Evolutionary conservation across 2,329 filamentous ascomycete genomes (phyloP).

Genomic region (Pezicula carpinea): DNA sequence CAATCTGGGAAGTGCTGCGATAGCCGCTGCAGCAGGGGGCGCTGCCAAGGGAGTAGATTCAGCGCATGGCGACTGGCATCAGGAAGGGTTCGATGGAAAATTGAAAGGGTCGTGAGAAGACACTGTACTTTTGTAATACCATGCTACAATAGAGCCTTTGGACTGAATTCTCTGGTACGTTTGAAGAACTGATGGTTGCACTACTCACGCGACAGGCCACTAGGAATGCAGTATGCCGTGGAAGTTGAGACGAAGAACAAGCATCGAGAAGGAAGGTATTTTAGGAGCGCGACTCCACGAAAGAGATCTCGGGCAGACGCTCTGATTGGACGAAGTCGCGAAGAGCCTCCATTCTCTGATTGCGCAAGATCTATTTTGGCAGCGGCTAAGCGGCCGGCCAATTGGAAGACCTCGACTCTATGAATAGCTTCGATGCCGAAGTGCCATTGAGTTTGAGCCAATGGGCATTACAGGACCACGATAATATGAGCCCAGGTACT

Average conservation of each 20-base stretch:
- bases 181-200: background rate
- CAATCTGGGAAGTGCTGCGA: slow-evolving; percentile 33
- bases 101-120: slow-evolving; percentile 17
- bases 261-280: background rate
- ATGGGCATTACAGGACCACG: background rate
- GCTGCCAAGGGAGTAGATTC: slow-evolving; percentile 28
- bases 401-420: background rate
- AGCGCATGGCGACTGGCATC: slow-evolving; percentile 55
- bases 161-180: slow-evolving; percentile 2
- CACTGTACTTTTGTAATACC: slow-evolving; percentile 18
- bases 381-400: background rate
- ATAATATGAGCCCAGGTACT: too few species aligned
- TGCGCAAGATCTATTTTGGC: background rate
- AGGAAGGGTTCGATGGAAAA: slow-evolving; percentile 38
- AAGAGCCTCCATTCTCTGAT: background rate
- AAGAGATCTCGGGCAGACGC: background rate
- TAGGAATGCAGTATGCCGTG: background rate
- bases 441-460: background rate
- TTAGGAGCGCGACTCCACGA: background rate
- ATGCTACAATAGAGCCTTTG: slow-evolving; percentile 18
- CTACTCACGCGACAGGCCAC: background rate
- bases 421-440: background rate
- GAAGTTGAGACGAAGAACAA: background rate
- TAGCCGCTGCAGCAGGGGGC: slow-evolving; percentile 36
- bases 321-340: background rate